Evolutionary conservation across 371 early-diverging fungal species (phyloP), one percentile per base, ranked within the genome.

Genomic region (Zopfochytrium polystomum): DNA sequence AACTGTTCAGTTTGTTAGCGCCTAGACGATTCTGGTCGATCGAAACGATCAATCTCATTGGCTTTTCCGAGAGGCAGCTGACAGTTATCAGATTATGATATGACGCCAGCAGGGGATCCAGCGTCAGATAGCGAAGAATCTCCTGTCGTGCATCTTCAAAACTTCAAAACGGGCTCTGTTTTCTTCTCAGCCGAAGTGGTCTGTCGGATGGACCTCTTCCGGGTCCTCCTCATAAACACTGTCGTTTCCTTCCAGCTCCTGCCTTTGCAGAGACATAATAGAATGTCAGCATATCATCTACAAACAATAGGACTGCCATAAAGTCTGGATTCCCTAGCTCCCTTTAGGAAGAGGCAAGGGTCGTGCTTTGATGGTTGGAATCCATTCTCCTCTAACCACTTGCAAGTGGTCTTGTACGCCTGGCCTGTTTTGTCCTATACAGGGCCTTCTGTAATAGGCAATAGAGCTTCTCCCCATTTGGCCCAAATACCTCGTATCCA

Each of bases 61-160:
- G n/a, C n/a, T n/a, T 4, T 45, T 85, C 87, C 68, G 87, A 81
- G 9, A 95, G 66, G 59, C 90, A 91, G 11, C 85, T 78, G 5
- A 84, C 80, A 0, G 95, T 93, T 15, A 95, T 79, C 0, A 85
- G 75, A 60, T 94, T 93, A 59, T 90, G 91, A 66, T 88, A 90
- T 0, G 92, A 88, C 1, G 93, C 91, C 23, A 90, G 83, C 26
- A 92, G 74, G 67, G 84, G 79, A 65, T 95, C 95, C 25, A 88
- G 72, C 1, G 82, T 83, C 2, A 88, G 77, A 67, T 90, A 87
- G 3, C 95, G 82, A 55, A 91, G 86, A 22, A 95, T 44, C 62
- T 78, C 75, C 33, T 55, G 35, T 6, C 69, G 23, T 6, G 76
- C 86, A 66, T 90, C n/a, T n/a, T n/a, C n/a, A n/a, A n/a, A n/a